Percentiles rank a stretch among this genome's conserved stretches.
Conservation (phyloP, 2,329 filamentous ascomycete species). For the Alternaria conjuncta region DNA sequence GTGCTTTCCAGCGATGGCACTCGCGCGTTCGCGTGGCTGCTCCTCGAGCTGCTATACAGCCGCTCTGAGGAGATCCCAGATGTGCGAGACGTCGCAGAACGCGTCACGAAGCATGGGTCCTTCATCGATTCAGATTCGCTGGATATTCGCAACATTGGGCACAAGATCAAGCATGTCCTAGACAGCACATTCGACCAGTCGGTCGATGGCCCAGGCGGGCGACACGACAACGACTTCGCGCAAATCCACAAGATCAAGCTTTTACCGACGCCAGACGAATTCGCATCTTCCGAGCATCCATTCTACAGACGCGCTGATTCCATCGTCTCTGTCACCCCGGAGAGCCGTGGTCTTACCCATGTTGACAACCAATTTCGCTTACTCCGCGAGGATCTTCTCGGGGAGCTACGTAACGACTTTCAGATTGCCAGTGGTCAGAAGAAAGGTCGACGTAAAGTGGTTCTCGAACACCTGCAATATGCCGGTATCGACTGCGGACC, state of each 20-base stretch:
- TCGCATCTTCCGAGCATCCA: conserved; percentile 57
- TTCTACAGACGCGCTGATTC: conserved; percentile 64
- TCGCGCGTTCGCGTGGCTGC: conserved; percentile 48
- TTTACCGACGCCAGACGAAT: conserved; percentile 70
- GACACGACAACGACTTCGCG: conserved; percentile 75
- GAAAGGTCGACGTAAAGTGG: conserved; percentile 51
- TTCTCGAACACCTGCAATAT: conserved; percentile 52
- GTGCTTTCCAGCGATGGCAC: conserved; percentile 32
- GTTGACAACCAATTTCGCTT: conserved; percentile 76
- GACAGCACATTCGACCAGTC: conserved; percentile 59
- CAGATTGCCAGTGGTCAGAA: conserved; percentile 59
- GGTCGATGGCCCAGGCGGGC: conserved; percentile 61
- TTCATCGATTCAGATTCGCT: conserved; percentile 50
- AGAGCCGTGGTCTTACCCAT: conserved; percentile 57
- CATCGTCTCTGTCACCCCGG: conserved; percentile 50
- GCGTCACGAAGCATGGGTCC: conserved; percentile 23
- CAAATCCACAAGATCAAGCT: conserved; percentile 68
- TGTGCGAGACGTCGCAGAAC: conserved; percentile 33
- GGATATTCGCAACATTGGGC: conserved; percentile 63
- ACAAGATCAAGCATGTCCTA: conserved; percentile 54
- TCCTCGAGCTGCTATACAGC: conserved; percentile 57
- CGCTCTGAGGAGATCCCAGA: conserved; percentile 34
- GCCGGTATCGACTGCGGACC: conserved; percentile 47
- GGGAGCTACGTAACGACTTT: conserved; percentile 68
- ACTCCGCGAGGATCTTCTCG: conserved; percentile 73